A percentile compares a stretch with the other conserved stretches of the same genome.
Conservation (phyloP, 2,329 filamentous ascomycete species). For the Pseudogymnoascus sp. region DNA sequence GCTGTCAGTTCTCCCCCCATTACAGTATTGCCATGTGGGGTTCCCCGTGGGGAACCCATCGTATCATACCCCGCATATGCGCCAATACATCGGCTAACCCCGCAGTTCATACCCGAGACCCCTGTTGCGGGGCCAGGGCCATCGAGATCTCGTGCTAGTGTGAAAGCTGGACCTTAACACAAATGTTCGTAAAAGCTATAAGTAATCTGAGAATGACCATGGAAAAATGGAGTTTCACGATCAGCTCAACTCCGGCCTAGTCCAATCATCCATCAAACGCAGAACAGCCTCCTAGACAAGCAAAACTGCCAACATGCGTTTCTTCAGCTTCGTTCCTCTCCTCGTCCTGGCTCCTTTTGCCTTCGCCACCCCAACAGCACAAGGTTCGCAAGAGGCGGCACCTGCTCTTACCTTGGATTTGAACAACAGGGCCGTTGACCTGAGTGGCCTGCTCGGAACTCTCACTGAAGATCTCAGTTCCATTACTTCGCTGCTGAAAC, state of each 20-base stretch:
- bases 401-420: neutral
- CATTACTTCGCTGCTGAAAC: conserved; percentile 6
- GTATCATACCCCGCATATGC: neutral
- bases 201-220: neutral
- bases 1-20: neutral
- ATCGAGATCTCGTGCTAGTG: neutral
- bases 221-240: neutral
- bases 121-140: neutral
- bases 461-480: neutral
- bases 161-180: neutral
- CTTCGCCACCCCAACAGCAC: neutral
- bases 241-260: neutral
- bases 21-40: neutral
- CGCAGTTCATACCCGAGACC: neutral
- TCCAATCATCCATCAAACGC: neutral
- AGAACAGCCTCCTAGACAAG: neutral
- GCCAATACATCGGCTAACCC: neutral
- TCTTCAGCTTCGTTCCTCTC: neutral
- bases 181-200: neutral
- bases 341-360: neutral
- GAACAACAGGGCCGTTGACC: neutral
- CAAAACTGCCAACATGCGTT: neutral
- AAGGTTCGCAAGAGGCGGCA: neutral
- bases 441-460: neutral
- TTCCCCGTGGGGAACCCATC: neutral